Evolutionary conservation across 1,139 yeast species (phyloP), one percentile per base, ranked within the genome.

Genomic region (Debaryomyces subglobosus): DNA sequence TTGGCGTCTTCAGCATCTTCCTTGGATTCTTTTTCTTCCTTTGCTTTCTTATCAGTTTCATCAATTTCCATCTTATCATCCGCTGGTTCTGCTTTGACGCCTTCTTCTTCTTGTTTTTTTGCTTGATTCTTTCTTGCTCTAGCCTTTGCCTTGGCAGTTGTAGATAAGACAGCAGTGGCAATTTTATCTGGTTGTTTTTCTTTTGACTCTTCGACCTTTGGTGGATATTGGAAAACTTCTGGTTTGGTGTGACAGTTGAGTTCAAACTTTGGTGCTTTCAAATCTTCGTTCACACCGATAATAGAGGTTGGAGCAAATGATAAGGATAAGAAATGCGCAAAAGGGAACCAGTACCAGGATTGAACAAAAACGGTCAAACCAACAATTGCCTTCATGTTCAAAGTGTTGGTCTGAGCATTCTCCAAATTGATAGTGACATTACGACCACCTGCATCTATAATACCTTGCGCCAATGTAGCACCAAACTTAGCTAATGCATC

Each of bases 341-440:
- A 78, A 54, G 99, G 99, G 83, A 86, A 95, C 99, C 99, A 94
- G 71, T 91, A 91, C 99, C 99, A 94, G 63, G 89, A 89, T 71
- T 94, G 99, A 5, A 87, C 77, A 65, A 94, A 95, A 52, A 94
- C 81, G 0, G 96, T 85, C 60, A 95, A 76, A 38, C 99, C 99
- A 50, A 92, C 96, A 58, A 95, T 86, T 0, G 97, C 95, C 63
- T 88, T 88, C 67, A 86, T 84, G 67, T 94, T 94, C 56, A 94
- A 79, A 13, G 96, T 91, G 52, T 91, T 96, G 33, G 97, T 90
- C 57, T 90, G 94, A n/a, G 85, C 63, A 65, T 94, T 89, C 68
- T 94, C 98, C 49, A 94, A 77, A 58, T 88, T 88, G 55, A 94
- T 91, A 0, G 98, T 92, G n/a, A 89, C 96, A 62, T 95, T 94